Conservation (phyloP, 1,284 basidiomycete genomes). For the Psilocybe mexicana region DNA sequence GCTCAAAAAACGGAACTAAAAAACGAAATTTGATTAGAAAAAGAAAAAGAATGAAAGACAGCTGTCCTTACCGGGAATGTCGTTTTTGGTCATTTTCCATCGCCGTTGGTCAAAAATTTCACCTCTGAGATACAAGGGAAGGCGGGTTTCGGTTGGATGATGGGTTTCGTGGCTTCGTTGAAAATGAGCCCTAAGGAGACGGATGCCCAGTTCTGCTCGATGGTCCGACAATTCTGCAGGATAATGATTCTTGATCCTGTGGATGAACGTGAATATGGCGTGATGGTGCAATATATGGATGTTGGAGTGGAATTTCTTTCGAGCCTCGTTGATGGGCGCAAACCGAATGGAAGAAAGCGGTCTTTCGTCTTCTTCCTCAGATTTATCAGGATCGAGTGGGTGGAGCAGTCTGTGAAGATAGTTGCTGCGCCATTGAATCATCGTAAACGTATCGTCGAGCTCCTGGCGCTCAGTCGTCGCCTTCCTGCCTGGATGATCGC, state of each 20-base stretch:
- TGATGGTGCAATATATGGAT: slow-evolving; percentile 1
- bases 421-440: not conserved
- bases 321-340: not conserved
- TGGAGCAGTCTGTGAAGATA: not conserved
- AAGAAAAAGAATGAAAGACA: not conserved
- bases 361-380: not conserved
- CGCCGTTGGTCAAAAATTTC: not conserved
- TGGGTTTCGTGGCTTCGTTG: not conserved
- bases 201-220: not conserved
- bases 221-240: not conserved
- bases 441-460: not conserved
- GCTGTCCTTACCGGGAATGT: not conserved
- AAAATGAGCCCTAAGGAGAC: not conserved
- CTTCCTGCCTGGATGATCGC: not conserved
- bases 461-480: not conserved
- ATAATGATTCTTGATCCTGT: not conserved
- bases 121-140: no score
- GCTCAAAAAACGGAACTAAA: not conserved
- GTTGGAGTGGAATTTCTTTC: not conserved
- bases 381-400: not conserved
- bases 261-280: not conserved
- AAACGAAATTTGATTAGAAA: no score
- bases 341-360: not conserved
- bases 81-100: not conserved
- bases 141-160: no score